Evolutionary conservation across 495 filamentous ascomycete species (phyloP), one percentile per base, ranked within the genome.

Genomic region (Lophiostoma macrostomum): DNA sequence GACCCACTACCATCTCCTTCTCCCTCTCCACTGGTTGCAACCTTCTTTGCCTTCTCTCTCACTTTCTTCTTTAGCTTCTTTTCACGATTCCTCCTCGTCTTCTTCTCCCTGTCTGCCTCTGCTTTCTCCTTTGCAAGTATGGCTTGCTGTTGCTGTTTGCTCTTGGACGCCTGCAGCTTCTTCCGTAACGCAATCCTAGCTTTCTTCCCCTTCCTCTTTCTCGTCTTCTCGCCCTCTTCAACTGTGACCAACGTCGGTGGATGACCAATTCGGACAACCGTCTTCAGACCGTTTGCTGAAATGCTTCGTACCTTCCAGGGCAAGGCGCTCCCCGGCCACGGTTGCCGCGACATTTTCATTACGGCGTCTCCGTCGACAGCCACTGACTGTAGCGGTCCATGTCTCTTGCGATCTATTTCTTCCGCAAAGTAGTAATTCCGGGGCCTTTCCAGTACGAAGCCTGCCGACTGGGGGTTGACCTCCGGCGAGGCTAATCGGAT

Each of bases 151-250:
- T 65, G 56, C 52, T 75, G 78, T 65, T 75, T 73, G 61, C 72
- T 74, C 53, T 67, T 72, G 61, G 71, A 71, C 63, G 77, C 77
- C 63, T 70, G 62, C 59, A 71, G 69, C 55, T 73, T 68, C 67
- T 75, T 69, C 53, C 79, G 60, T 19, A 76, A 25, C 20, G 69
- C 62, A 36, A 81, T 75, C 48, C 80, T 68, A 22, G 61, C 54
- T 63, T 80, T 83, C 68, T 81, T 83, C 0, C 76, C 76, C 20
- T 72, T 69, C 41, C 74, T 67, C 51, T 59, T 77, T 32, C 67
- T 76, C 40, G 58, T 69, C 44, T 60, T 65, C 13, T 53, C 44
- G 19, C 46, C 18, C 19, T 60, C 63, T 25, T 43, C 46, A 4
- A 57, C 38, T 5, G 19, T 22, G 20, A 52, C 34, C 13, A 48